Evolutionary conservation across 2,329 filamentous ascomycete genomes (phyloP).

Genomic region (Zymoseptoria passerinii): DNA sequence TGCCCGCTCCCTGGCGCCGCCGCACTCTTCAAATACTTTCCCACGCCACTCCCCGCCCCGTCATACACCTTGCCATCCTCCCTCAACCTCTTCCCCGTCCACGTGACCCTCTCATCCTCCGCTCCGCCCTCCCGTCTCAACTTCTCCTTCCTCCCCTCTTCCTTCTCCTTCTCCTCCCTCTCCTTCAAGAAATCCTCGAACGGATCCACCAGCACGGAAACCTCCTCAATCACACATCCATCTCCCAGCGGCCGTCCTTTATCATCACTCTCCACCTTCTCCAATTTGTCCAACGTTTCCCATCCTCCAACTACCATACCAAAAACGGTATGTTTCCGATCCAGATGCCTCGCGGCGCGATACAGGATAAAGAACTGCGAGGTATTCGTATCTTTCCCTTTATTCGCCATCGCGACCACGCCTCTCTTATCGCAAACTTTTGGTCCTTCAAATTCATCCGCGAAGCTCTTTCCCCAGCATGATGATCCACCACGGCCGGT

Average conservation of each 20-base stretch:
- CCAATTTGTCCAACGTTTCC: slow-evolving; percentile 61
- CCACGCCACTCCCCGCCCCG: slow-evolving; percentile 48
- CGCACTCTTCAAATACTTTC: slow-evolving; percentile 71
- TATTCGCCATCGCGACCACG: slow-evolving; percentile 90
- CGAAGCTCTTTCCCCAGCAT: slow-evolving; percentile 90
- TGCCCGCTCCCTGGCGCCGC: slow-evolving; percentile 27
- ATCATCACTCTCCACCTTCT: slow-evolving; percentile 64
- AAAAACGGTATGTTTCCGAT: slow-evolving; percentile 96
- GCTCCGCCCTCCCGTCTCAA: slow-evolving; percentile 59
- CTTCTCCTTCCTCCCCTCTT: slow-evolving; percentile 56
- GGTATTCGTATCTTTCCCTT: slow-evolving; percentile 95
- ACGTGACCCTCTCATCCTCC: slow-evolving; percentile 84
- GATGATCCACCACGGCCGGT: slow-evolving; percentile 84
- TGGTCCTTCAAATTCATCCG: slow-evolving; percentile 87
- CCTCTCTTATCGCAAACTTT: slow-evolving; percentile 75
- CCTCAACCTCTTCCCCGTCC: slow-evolving; percentile 88
- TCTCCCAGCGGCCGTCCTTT: slow-evolving; percentile 69
- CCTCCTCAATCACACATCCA: slow-evolving; percentile 64
- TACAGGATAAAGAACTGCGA: slow-evolving; percentile 95
- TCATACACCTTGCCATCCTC: slow-evolving; percentile 50
- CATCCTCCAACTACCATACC: slow-evolving; percentile 71
- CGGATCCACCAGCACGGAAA: slow-evolving; percentile 84
- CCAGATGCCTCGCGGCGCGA: slow-evolving; percentile 71
- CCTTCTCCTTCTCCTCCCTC: slow-evolving; percentile 44
- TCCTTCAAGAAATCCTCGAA: slow-evolving; percentile 88